A percentile compares a stretch with the other conserved stretches of the same genome.
Evolutionary conservation across 192 early-diverging fungal species (phyloP).

Genomic region (Linnemannia elongata): DNA sequence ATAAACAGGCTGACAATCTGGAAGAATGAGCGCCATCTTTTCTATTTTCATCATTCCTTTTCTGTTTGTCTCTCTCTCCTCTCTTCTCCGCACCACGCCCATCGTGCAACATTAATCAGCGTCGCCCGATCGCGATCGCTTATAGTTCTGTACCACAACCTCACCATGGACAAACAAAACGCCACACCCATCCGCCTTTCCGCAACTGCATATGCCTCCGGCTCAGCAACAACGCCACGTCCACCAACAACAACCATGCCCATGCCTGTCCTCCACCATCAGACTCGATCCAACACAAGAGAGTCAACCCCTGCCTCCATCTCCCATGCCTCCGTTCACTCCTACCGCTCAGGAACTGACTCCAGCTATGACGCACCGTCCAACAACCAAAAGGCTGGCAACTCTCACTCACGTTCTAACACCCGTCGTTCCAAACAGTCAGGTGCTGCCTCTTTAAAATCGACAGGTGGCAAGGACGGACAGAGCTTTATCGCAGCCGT

Average conservation of each 20-base stretch:
- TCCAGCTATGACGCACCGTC: not conserved
- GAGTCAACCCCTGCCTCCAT: not conserved
- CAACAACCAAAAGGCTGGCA: not conserved
- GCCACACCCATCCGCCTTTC: not conserved
- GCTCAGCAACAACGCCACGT: not conserved
- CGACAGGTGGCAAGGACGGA: conserved; percentile 21
- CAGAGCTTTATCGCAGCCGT: conserved; percentile 60
- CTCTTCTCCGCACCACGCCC: not conserved
- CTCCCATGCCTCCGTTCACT: not conserved
- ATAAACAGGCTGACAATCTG: not conserved
- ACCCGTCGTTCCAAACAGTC: conserved; percentile 16
- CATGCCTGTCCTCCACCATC: not conserved
- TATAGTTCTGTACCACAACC: not conserved
- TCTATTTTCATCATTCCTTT: not conserved
- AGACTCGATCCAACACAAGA: not conserved
- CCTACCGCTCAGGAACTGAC: not conserved
- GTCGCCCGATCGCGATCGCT: not conserved
- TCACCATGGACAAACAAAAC: not conserved
- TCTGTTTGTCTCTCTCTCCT: not conserved
- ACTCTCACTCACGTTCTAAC: conserved; percentile 1
- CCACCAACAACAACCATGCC: not conserved
- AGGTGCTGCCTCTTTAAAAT: conserved; percentile 5
- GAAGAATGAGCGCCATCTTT: not conserved
- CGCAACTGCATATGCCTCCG: no score
- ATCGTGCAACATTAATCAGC: not conserved